Evolutionary conservation across 768 basidiomycete genomes (phyloP).

Genomic region (Kwoniella pini): DNA sequence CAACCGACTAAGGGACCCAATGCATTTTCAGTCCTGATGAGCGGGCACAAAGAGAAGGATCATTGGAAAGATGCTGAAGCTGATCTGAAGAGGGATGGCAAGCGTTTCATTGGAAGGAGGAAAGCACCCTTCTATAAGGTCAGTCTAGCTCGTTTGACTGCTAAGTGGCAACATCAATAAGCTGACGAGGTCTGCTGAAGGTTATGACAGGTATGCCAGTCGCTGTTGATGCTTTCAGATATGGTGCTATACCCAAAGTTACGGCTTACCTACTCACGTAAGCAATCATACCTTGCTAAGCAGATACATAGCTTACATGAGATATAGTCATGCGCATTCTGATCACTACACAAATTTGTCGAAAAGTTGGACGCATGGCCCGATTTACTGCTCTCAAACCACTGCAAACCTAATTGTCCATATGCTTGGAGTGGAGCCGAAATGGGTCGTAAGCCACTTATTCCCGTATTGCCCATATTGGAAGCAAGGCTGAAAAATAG

Average conservation of each 20-base stretch:
- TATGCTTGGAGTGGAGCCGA: constrained; percentile 82
- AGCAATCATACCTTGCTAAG: constrained; percentile 35
- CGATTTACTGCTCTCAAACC: constrained; percentile 92
- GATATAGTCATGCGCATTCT: constrained; percentile 86
- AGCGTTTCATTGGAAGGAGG: constrained; percentile 58
- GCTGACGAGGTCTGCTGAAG: constrained; percentile 25
- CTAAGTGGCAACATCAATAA: background rate
- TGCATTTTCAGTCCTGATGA: constrained; percentile 84
- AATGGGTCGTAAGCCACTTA: constrained; percentile 66
- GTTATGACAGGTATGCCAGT: constrained; percentile 92
- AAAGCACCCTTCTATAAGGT: constrained; percentile 95
- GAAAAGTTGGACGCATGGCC: constrained; percentile 82
- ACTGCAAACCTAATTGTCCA: constrained; percentile 90
- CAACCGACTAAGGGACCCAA: constrained; percentile 52
- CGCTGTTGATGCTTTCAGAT: constrained; percentile 95
- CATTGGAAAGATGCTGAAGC: constrained; percentile 77
- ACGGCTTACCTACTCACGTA: constrained; percentile 91
- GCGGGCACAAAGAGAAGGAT: constrained; percentile 74
- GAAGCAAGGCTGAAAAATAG: background rate
- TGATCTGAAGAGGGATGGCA: constrained; percentile 52
- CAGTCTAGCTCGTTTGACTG: constrained; percentile 6
- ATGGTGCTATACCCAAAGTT: constrained; percentile 84
- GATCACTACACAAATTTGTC: constrained; percentile 94
- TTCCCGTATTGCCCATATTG: no score
- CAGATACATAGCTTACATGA: background rate